Conservation (phyloP, 371 early-diverging fungal genomes). For the Mortierella sp. region DNA sequence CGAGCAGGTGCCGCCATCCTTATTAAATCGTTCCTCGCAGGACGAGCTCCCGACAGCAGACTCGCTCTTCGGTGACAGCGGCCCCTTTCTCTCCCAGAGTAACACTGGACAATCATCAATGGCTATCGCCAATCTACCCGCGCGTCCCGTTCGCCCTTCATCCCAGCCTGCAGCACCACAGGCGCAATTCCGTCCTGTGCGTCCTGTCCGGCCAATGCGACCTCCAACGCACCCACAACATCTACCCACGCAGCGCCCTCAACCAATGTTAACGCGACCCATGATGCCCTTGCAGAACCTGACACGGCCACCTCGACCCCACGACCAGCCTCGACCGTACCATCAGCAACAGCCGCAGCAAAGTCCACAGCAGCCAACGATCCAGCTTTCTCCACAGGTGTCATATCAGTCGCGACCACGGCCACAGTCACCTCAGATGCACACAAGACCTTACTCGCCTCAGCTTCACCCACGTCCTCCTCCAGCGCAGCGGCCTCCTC, state of each 20-base stretch:
- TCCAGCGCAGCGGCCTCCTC: neutral
- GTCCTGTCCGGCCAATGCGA: neutral
- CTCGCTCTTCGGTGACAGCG: conserved; percentile 40
- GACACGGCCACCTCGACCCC: conserved; percentile 9
- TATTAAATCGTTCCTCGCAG: neutral
- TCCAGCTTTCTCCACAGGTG: conserved; percentile 13
- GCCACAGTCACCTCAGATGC: neutral
- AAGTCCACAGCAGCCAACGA: neutral
- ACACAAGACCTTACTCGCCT: conserved; percentile 7
- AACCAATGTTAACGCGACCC: conserved; percentile 5
- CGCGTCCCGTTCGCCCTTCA: neutral
- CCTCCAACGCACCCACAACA: neutral
- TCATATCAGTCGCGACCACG: conserved; percentile 11
- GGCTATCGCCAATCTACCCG: neutral
- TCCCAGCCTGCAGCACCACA: neutral
- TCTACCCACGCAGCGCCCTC: neutral
- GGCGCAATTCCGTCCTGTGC: neutral
- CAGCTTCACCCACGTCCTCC: conserved; percentile 17
- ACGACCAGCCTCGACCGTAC: conserved; percentile 2
- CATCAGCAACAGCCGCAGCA: conserved; percentile 9
- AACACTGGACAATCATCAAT: neutral
- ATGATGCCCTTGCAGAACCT: neutral
- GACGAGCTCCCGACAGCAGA: conserved; percentile 55
- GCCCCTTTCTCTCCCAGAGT: conserved; percentile 20
- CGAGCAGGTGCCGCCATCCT: conserved; percentile 1